These are phyloP conservation scores for Talaromyces islandicus DNA, from an alignment of 2,329 filamentous ascomycete genomes.

Conservation along the genomic window DNA sequence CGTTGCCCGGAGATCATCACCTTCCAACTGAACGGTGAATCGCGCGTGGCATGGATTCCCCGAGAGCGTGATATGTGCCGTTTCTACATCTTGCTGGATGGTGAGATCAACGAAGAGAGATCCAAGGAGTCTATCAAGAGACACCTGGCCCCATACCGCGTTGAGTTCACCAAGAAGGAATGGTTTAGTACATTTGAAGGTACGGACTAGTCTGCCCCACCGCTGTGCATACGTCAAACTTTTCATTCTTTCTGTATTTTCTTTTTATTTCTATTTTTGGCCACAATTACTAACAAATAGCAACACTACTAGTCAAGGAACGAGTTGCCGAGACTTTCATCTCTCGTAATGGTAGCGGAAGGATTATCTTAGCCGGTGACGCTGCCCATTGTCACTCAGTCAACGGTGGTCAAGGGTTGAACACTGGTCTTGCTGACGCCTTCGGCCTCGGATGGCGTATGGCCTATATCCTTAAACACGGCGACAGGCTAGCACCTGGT, in stretches of 20 bases:
- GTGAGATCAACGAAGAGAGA: slow-evolving; percentile 2
- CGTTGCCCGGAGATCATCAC: slow-evolving; percentile 6
- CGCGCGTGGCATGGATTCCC: slow-evolving; percentile 6
- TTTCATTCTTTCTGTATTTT: neutral
- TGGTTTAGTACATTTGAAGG: slow-evolving; percentile 10
- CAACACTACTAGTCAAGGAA: slow-evolving; percentile 1
- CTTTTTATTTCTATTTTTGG: neutral
- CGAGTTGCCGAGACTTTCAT: slow-evolving; percentile 3
- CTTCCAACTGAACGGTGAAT: slow-evolving; percentile 3
- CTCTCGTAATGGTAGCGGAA: neutral
- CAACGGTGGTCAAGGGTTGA: slow-evolving; percentile 7
- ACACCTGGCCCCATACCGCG: slow-evolving; percentile 5
- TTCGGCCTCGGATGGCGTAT: slow-evolving; percentile 4
- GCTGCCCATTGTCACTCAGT: slow-evolving; percentile 6
- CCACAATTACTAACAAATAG: neutral
- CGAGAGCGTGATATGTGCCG: slow-evolving; percentile 5
- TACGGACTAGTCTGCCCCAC: neutral
- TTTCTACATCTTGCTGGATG: slow-evolving; percentile 6
- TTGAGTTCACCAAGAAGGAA: slow-evolving; percentile 6
- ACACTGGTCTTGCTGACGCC: slow-evolving; percentile 8
- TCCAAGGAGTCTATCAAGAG: slow-evolving; percentile 5
- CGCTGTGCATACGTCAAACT: neutral
- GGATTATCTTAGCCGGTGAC: slow-evolving; percentile 4
- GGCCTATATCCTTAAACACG: neutral
- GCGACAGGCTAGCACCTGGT: neutral